Conservation (phyloP, 345 rosid species). For the Turnera subulata region DNA sequence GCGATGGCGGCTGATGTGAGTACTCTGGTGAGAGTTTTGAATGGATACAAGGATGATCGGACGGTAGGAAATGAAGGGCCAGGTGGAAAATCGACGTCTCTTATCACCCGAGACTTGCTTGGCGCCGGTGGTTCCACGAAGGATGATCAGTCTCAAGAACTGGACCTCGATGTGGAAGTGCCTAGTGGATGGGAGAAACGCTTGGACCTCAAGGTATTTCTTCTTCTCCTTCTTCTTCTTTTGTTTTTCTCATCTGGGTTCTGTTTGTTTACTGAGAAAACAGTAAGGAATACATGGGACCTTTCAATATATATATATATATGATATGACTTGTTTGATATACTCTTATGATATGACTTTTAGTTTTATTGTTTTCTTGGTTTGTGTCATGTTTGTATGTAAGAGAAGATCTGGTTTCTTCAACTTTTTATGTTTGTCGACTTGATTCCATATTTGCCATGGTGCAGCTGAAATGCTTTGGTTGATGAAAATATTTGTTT, state of each 20-base stretch:
- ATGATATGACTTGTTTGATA: too few species aligned
- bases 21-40: constrained; percentile 17
- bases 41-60: constrained; percentile 23
- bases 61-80: constrained; percentile 6
- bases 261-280: too few species aligned
- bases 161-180: constrained; percentile 85
- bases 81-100: constrained; percentile 38
- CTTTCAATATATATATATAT: too few species aligned
- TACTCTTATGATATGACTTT: too few species aligned
- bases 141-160: constrained; percentile 50
- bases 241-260: constrained; percentile 19
- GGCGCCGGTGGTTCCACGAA: constrained; percentile 15
- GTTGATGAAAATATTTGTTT: background rate
- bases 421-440: too few species aligned
- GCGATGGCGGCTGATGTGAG: constrained; percentile 33
- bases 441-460: too few species aligned
- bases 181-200: constrained; percentile 91
- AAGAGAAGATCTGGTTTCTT: too few species aligned
- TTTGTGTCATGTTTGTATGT: too few species aligned
- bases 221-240: background rate
- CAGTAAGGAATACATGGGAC: too few species aligned
- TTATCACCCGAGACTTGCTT: constrained; percentile 74
- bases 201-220: constrained; percentile 71
- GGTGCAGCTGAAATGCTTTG: too few species aligned
- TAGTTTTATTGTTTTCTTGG: too few species aligned